Base-by-base conservation (phyloP, 164 flowering plant species). In the Warburgia ugandensis region DNA sequence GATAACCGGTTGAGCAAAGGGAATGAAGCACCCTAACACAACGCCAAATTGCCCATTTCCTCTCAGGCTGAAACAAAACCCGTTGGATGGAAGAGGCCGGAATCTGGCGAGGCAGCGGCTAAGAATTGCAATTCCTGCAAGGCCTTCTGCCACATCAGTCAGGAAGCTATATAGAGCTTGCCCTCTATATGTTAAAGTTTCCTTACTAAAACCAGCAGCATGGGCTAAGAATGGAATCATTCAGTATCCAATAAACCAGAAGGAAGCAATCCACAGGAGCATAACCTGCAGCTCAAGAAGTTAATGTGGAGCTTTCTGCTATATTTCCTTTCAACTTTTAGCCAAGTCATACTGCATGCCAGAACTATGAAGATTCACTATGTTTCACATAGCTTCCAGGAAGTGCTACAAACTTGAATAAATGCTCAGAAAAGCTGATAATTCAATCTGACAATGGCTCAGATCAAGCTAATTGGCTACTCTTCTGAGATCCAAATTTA, bases 171-270 rank as follows among this genome's bases (percentile, higher is more conserved):
- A 86, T 32, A 92, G 67, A 21, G 99, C 99, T 55, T 92, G 99
- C 11, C 95, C 96, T 68, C 99, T 70, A 40, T 79, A 79, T 4
- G 99, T 83, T 27, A 88, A 52, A 28, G 94, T 72, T 25, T 78
- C 95, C 62, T 78, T 82, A 65, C 67, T 82, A 71, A 84, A 82
- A 21, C 99, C 97, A 19, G 78, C 67, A 12, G 78, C 57, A 48
- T 94, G 89, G 39, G 89, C 94, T 37, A 73, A 69, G 63, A 86
- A 88, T 22, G 97, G 99, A 55, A 89, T 73, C 69, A 89, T 66
- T 94, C 95, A 94, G 14, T 97, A 82, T 16, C 97, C 99, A 45
- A 94, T 81, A 19, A 92, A 79, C 92, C 99, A 92, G 62, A 92
- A 92, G 23, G 99, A 74, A 49, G 83, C 80, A 58, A 84, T 76